Percentiles rank a stretch among this genome's conserved stretches.
These are phyloP conservation scores for Trichoderma sp. DNA, from an alignment of 2,329 filamentous ascomycete species.

Conservation along the genomic window DNA sequence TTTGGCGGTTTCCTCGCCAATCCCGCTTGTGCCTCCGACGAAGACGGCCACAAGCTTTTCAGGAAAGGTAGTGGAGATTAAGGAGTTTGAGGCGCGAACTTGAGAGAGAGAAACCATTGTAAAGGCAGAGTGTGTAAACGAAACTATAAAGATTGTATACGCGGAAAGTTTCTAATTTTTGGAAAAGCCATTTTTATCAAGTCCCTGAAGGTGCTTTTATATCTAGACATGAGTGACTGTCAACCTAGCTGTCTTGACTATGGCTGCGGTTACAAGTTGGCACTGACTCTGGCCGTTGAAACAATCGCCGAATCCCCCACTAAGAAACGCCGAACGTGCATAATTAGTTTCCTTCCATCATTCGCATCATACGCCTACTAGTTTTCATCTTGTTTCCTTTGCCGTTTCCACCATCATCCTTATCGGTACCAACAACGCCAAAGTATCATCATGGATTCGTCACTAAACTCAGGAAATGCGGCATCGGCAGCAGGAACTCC, in stretches of 20 bases:
- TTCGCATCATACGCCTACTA: no score
- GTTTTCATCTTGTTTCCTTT: neutral
- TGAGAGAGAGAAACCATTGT: neutral
- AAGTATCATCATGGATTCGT: neutral
- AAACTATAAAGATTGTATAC: neutral
- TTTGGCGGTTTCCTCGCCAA: slow-evolving; percentile 54
- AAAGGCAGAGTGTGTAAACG: neutral
- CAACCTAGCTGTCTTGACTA: neutral
- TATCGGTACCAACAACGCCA: neutral
- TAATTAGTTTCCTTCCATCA: neutral
- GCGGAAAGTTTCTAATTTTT: neutral
- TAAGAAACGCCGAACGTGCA: neutral
- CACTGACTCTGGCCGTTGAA: neutral
- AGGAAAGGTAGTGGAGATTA: neutral
- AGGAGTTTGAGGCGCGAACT: neutral
- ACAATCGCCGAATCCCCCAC: neutral
- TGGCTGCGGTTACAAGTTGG: neutral
- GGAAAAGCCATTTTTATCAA: neutral
- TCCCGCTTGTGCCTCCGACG: slow-evolving; percentile 59
- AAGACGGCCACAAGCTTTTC: slow-evolving; percentile 50
- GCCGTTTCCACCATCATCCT: neutral
- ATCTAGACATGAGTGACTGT: neutral
- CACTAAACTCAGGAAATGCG: neutral
- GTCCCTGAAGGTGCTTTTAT: neutral
- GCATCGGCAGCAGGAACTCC: neutral